Conservation (phyloP, 2,329 filamentous ascomycete species). For the Tolypocladium nubicola region DNA sequence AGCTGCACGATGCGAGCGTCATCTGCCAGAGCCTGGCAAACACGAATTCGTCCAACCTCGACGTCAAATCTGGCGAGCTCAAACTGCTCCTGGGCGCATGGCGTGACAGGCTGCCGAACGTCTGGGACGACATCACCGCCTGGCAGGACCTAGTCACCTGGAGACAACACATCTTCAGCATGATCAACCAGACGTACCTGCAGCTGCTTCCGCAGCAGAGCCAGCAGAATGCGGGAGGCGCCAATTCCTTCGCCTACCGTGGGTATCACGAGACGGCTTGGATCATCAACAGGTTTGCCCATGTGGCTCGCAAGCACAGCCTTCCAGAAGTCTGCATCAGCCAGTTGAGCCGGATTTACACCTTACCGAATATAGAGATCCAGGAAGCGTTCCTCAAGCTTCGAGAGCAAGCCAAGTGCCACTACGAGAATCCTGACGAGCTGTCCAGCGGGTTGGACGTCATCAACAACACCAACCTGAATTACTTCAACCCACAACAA, state of each 20-base stretch:
- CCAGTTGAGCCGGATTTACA: constrained; percentile 96
- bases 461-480: constrained; percentile 98
- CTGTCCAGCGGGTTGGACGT: constrained; percentile 89
- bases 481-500: constrained; percentile 91
- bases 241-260: constrained; percentile 82
- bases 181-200: constrained; percentile 93
- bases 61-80: constrained; percentile 88
- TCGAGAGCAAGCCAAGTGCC: constrained; percentile 96
- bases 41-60: constrained; percentile 77
- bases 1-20: constrained; percentile 92
- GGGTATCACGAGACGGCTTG: constrained; percentile 98
- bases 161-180: constrained; percentile 96
- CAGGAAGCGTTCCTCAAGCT: constrained; percentile 98
- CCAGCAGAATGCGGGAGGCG: constrained; percentile 67
- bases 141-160: constrained; percentile 99
- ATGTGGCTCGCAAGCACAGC: constrained; percentile 93
- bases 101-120: constrained; percentile 90
- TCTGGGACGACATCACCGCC: constrained; percentile 98
- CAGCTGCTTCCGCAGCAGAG: constrained; percentile 70
- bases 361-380: constrained; percentile 97
- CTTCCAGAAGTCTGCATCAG: constrained; percentile 95
- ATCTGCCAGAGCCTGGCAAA: constrained; percentile 85
- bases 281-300: constrained; percentile 99
- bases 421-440: constrained; percentile 92
- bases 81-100: constrained; percentile 90